These are phyloP conservation scores for Phylloporus rhodoxanthus DNA, from an alignment of 768 basidiomycete genomes.

Conservation along the genomic window DNA sequence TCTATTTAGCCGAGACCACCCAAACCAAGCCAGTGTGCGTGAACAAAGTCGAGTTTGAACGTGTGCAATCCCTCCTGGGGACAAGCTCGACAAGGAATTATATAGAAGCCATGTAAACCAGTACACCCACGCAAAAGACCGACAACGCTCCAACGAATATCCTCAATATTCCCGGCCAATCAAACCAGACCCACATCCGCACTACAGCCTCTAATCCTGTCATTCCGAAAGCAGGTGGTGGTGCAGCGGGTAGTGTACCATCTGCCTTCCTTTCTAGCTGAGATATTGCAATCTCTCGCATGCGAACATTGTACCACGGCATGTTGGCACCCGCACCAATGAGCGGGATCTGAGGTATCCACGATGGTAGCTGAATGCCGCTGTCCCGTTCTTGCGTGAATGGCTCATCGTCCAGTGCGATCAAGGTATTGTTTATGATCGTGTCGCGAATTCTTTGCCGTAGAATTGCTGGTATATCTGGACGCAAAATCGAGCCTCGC, in stretches of 20 bases:
- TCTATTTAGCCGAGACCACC: neutral
- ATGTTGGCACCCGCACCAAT: conserved; percentile 58
- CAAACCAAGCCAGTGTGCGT: neutral
- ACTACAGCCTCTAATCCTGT: conserved; percentile 35
- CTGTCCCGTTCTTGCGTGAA: conserved; percentile 38
- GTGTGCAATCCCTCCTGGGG: no score
- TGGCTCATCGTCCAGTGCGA: conserved; percentile 21
- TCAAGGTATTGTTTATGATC: conserved; percentile 8
- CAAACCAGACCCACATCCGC: conserved; percentile 46
- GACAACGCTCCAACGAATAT: neutral
- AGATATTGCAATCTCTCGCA: conserved; percentile 44
- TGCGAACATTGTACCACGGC: conserved; percentile 63
- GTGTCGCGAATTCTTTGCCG: conserved; percentile 7
- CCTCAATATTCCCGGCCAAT: conserved; percentile 4
- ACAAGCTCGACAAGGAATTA: no score
- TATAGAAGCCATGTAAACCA: neutral
- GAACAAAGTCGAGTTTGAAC: no score
- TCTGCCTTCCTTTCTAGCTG: conserved; percentile 1
- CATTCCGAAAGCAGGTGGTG: conserved; percentile 23
- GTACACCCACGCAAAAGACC: conserved; percentile 1
- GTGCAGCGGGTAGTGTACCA: conserved; percentile 1
- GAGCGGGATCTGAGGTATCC: conserved; percentile 46
- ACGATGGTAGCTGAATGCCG: conserved; percentile 16
- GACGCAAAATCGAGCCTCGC: conserved; percentile 56
- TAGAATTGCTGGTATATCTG: conserved; percentile 49